phyloP scores from a whole-genome alignment of 1,284 basidiomycete genomes.

The Austropuccinia psidii region DNA sequence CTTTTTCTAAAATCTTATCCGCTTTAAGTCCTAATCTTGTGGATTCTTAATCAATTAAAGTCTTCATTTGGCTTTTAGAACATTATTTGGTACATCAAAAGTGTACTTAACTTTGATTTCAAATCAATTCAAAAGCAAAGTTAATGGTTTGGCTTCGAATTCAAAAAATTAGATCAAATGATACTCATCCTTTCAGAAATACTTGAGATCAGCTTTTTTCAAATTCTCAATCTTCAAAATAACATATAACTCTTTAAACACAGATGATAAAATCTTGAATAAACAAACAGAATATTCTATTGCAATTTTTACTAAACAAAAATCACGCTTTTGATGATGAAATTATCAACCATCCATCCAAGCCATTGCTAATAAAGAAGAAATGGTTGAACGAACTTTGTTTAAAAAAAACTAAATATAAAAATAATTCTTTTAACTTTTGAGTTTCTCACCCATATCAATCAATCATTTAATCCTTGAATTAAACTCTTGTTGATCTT shows the following conservation, averaged over 20 bases:
- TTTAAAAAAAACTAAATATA: slow-evolving; percentile 9
- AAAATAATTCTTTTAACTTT: slow-evolving; percentile 29
- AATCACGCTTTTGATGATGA: no score
- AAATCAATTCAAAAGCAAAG: slow-evolving; percentile 18
- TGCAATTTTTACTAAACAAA: no score
- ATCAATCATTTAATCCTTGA: neutral
- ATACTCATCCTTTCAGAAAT: no score
- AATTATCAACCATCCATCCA: slow-evolving; percentile 24
- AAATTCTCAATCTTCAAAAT: no score
- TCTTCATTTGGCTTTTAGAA: slow-evolving; percentile 29
- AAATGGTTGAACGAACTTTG: slow-evolving; percentile 33
- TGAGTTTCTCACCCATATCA: neutral
- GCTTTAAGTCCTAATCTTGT: slow-evolving; percentile 8
- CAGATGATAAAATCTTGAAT: no score
- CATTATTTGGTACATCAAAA: slow-evolving; percentile 20
- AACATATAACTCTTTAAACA: no score
- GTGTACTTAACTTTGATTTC: slow-evolving; percentile 29
- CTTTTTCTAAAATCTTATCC: slow-evolving; percentile 25
- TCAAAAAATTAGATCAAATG: no score
- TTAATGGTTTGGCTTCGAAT: slow-evolving; percentile 13
- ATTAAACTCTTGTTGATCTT: neutral
- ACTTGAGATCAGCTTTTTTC: no score
- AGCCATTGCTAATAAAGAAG: slow-evolving; percentile 13
- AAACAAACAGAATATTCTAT: no score
- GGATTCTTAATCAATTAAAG: slow-evolving; percentile 22